Percentiles rank a stretch among this genome's conserved stretches.
These are phyloP conservation scores for Penicillium coprophilum DNA, from an alignment of 495 filamentous ascomycete species.

Conservation along the genomic window DNA sequence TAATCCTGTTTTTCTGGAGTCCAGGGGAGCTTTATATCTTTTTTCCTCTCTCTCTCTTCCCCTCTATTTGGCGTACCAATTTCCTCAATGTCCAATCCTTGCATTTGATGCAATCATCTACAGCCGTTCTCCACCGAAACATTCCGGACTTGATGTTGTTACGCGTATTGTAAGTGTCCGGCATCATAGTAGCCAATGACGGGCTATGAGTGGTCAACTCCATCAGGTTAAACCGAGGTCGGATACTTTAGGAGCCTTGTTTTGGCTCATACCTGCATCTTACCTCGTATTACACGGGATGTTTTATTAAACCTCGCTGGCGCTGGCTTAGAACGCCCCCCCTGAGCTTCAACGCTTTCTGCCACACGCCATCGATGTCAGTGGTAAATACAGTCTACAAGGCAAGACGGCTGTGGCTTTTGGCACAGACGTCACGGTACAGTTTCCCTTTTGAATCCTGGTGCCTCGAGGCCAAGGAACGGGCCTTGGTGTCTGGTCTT, in stretches of 20 bases:
- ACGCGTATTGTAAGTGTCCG: conserved; percentile 11
- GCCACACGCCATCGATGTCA: conserved; percentile 20
- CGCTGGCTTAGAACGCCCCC: not conserved
- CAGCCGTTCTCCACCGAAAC: conserved; percentile 1
- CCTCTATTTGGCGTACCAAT: conserved; percentile 10
- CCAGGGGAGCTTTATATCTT: conserved; percentile 25
- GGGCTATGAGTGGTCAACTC: conserved; percentile 15
- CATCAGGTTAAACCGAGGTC: conserved; percentile 7
- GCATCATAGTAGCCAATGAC: conserved; percentile 21
- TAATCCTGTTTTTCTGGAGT: not conserved
- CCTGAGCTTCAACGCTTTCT: not conserved
- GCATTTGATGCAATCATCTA: conserved; percentile 8
- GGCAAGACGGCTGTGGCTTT: conserved; percentile 5
- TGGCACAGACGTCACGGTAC: not conserved
- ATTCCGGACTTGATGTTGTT: conserved; percentile 14
- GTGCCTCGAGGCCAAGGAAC: not conserved
- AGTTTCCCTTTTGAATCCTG: not conserved
- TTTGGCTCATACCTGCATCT: conserved; percentile 4
- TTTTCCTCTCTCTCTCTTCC: not conserved
- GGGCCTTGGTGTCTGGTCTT: not conserved
- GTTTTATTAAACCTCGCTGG: conserved; percentile 8
- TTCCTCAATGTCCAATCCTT: conserved; percentile 13
- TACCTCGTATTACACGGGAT: conserved; percentile 20
- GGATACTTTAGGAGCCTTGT: conserved; percentile 9
- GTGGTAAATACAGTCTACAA: not conserved